Evolutionary conservation across 2,329 filamentous ascomycete genomes (phyloP).

Genomic region (Aureobasidium subglaciale): DNA sequence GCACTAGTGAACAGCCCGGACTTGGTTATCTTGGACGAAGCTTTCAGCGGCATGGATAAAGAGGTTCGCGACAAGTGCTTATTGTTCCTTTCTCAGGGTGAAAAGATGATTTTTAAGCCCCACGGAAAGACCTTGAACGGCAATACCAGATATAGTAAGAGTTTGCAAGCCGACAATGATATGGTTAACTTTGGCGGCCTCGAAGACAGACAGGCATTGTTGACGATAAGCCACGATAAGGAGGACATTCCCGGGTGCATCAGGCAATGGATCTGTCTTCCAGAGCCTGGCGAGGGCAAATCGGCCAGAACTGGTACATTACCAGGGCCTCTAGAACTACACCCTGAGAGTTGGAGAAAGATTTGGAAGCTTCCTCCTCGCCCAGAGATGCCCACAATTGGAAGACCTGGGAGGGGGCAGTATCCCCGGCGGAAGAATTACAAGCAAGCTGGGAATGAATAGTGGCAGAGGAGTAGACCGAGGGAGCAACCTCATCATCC

Average conservation of each 20-base stretch:
- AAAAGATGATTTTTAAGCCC: constrained; percentile 20
- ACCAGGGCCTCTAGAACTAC: constrained; percentile 52
- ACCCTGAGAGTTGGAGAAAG: constrained; percentile 54
- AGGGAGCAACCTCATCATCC: neutral
- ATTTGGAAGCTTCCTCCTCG: constrained; percentile 47
- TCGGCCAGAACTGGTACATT: constrained; percentile 59
- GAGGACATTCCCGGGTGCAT: constrained; percentile 85
- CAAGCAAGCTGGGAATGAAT: no score
- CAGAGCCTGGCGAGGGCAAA: constrained; percentile 59
- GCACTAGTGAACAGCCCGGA: constrained; percentile 40
- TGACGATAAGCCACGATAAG: constrained; percentile 86
- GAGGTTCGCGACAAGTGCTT: constrained; percentile 77
- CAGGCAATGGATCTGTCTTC: constrained; percentile 77
- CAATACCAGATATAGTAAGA: neutral
- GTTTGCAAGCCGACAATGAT: constrained; percentile 34
- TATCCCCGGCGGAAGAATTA: no score
- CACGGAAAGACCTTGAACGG: neutral
- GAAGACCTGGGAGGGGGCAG: no score
- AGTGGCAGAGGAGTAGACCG: neutral
- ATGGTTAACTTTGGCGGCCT: constrained; percentile 55
- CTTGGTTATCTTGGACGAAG: constrained; percentile 46
- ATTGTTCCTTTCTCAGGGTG: constrained; percentile 58
- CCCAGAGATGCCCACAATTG: no score
- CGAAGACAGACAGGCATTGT: constrained; percentile 64
- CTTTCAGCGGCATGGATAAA: constrained; percentile 45